phyloP scores from a whole-genome alignment of 192 early-diverging fungal genomes.

The Coemansia erecta region DNA sequence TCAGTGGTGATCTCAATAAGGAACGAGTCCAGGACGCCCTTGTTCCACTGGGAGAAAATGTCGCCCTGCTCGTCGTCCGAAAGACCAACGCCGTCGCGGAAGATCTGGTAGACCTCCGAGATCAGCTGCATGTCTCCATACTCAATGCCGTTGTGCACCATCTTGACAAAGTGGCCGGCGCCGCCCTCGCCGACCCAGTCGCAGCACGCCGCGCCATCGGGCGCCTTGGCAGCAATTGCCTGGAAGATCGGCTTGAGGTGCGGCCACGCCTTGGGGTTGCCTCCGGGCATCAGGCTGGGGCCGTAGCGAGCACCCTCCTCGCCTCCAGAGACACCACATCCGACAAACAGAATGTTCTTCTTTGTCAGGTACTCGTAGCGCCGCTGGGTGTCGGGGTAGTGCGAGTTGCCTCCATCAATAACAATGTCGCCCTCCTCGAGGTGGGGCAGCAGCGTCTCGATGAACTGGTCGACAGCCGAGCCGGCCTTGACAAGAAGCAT shows the following conservation, averaged over 20 bases:
- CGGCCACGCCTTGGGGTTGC: conserved; percentile 88
- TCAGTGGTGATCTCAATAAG: conserved; percentile 95
- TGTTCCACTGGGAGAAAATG: conserved; percentile 93
- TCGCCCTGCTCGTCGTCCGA: conserved; percentile 84
- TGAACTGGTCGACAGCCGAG: conserved; percentile 90
- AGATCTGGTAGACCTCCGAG: conserved; percentile 89
- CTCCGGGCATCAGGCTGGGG: conserved; percentile 97
- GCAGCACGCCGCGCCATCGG: conserved; percentile 84
- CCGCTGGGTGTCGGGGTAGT: conserved; percentile 95
- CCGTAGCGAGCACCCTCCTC: conserved; percentile 98
- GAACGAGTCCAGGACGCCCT: conserved; percentile 95
- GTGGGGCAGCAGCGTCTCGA: conserved; percentile 82
- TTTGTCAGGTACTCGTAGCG: conserved; percentile 83
- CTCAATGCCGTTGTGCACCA: conserved; percentile 99
- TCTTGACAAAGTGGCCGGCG: conserved; percentile 99
- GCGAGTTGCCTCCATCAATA: conserved; percentile 99
- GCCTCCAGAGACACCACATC: conserved; percentile 97
- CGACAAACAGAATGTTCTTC: conserved; percentile 94
- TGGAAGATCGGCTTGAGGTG: conserved; percentile 97
- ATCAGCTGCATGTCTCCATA: conserved; percentile 99
- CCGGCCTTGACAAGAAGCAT: conserved; percentile 99
- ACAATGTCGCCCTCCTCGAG: conserved; percentile 92
- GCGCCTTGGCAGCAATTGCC: conserved; percentile 86
- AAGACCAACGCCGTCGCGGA: conserved; percentile 84
- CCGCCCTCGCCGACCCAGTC: conserved; percentile 99